Percentiles rank a stretch among this genome's conserved stretches.
Evolutionary conservation across 2,329 filamentous ascomycete genomes (phyloP).

Genomic region (Monilinia laxa): DNA sequence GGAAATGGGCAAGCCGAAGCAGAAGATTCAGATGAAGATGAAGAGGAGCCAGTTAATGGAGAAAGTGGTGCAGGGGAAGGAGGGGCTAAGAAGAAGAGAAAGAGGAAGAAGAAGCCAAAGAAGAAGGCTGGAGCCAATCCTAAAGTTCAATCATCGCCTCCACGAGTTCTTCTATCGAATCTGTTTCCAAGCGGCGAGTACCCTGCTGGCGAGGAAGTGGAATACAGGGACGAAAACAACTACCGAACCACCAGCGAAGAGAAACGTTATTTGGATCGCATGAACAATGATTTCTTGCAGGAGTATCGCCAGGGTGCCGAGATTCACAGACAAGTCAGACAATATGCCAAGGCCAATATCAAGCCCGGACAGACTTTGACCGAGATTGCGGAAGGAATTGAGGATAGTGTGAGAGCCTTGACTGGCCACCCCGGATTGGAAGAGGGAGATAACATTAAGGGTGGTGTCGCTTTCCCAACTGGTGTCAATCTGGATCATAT

Average conservation of each 20-base stretch:
- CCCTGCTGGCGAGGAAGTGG: constrained; percentile 74
- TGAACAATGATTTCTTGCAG: constrained; percentile 74
- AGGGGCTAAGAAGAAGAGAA: constrained; percentile 64
- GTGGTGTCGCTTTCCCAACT: constrained; percentile 83
- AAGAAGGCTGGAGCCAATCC: constrained; percentile 63
- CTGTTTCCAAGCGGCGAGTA: constrained; percentile 73
- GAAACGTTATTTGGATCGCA: constrained; percentile 77
- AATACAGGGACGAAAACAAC: constrained; percentile 74
- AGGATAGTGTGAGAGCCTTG: constrained; percentile 74
- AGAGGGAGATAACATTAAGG: constrained; percentile 74
- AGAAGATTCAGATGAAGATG: constrained; percentile 55
- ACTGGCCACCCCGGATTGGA: constrained; percentile 74
- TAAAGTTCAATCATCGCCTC: constrained; percentile 74
- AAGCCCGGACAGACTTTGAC: constrained; percentile 78
- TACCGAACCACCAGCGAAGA: constrained; percentile 82
- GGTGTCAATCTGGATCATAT: constrained; percentile 82
- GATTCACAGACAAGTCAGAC: constrained; percentile 82
- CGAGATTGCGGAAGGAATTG: constrained; percentile 84
- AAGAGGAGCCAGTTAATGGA: constrained; percentile 44
- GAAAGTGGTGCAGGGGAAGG: constrained; percentile 44
- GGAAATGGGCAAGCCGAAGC: constrained; percentile 34
- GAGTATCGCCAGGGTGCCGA: constrained; percentile 86
- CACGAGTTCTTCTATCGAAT: constrained; percentile 69
- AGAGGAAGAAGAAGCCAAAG: constrained; percentile 63
- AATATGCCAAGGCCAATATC: constrained; percentile 78